These are phyloP conservation scores for Gamarada debralockiae DNA, from an alignment of 495 filamentous ascomycete species.

Conservation along the genomic window DNA sequence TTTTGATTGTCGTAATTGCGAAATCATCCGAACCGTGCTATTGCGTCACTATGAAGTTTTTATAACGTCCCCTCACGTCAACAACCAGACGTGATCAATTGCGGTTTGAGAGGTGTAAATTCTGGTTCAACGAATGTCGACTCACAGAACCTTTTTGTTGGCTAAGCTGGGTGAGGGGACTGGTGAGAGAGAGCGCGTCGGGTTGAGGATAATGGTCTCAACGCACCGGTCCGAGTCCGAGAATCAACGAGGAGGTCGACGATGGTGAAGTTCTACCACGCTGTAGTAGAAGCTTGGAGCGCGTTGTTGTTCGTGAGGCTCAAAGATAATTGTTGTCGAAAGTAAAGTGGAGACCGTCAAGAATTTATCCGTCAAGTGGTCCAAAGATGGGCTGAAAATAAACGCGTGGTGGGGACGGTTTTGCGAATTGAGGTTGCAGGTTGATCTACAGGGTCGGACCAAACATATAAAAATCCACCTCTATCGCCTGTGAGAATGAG, in stretches of 20 bases:
- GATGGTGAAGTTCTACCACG: not conserved
- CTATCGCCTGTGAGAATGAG: too few relatives aligned
- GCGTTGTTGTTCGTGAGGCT: conserved; percentile 17
- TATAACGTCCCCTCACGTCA: too few relatives aligned
- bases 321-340: conserved; percentile 16
- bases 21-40: conserved; percentile 20
- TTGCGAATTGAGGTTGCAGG: conserved; percentile 14
- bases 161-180: too few relatives aligned
- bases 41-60: too few relatives aligned
- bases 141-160: not conserved
- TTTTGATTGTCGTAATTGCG: not conserved
- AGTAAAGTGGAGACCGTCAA: conserved; percentile 21
- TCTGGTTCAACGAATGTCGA: too few relatives aligned
- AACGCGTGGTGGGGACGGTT: conserved; percentile 22
- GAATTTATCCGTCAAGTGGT: conserved; percentile 23
- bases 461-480: not conserved
- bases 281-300: not conserved
- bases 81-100: too few relatives aligned
- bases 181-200: too few relatives aligned
- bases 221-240: too few relatives aligned
- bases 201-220: too few relatives aligned
- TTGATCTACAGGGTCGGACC: conserved; percentile 5
- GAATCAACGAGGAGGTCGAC: too few relatives aligned
- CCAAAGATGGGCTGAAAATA: conserved; percentile 15
- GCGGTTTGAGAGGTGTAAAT: too few relatives aligned